These are phyloP conservation scores for Bruguiera parviflora DNA, from an alignment of 345 rosid species.

Conservation along the genomic window DNA sequence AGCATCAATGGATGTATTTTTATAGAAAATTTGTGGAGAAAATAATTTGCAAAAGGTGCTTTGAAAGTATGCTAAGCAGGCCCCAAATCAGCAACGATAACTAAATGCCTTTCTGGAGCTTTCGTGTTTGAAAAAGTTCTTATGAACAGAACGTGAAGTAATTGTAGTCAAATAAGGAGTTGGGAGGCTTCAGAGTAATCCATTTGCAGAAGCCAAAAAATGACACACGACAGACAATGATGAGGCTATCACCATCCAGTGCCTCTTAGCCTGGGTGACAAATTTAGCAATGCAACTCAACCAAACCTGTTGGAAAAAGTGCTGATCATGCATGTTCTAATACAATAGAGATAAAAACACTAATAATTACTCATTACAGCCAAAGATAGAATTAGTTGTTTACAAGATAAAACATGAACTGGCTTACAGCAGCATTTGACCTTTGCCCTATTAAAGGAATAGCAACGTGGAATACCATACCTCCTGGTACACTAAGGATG, in stretches of 20 bases:
- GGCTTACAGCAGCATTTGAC: background rate
- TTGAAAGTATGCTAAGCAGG: background rate
- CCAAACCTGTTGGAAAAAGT: background rate
- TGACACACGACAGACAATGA: background rate
- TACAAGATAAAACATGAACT: background rate
- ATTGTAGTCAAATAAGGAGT: no score
- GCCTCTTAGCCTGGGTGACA: background rate
- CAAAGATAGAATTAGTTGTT: background rate
- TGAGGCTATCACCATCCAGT: background rate
- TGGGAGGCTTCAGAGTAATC: no score
- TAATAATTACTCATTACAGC: background rate
- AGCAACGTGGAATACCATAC: conserved; percentile 32
- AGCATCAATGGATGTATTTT: background rate
- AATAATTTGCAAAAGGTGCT: background rate
- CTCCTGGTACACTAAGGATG: conserved; percentile 94
- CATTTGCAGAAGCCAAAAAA: background rate
- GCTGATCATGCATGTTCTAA: background rate
- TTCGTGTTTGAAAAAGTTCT: background rate
- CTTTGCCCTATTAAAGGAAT: background rate
- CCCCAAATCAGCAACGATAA: background rate
- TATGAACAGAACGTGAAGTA: no score
- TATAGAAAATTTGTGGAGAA: background rate
- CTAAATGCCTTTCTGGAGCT: background rate
- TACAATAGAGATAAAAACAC: background rate
- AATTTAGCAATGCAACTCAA: background rate